Evolutionary conservation across 352 stramenopile species (phyloP), one percentile per base, ranked within the genome.

Genomic region (Pythium scleroteichum): DNA sequence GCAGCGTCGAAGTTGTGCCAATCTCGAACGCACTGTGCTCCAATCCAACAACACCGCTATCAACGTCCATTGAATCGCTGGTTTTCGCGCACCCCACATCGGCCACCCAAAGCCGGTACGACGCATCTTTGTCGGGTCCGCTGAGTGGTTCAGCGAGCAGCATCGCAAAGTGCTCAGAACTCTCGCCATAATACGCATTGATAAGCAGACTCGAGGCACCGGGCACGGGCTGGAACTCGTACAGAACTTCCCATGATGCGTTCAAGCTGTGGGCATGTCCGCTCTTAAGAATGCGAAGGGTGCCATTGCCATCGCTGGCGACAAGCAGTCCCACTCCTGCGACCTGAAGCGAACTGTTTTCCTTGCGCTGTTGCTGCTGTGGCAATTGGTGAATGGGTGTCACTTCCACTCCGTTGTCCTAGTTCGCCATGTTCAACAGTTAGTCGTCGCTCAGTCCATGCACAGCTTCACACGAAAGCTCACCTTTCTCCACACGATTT

Each of bases 291-390:
- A 87, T 76, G 33, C 79, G 62, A 45, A 93, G n/a, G 26, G 61
- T 70, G 5, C 79, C 82, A 20, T 76, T 70, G 26, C 84, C 84
- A 39, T 93, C 84, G 51, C 78, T 79, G 50, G 84, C 79, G 3
- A 87, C 76, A 12, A 93, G n/a, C 47, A 88, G 27, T n/a, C 84
- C 81, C 49, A 72, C 68, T 4, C 65, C 78, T 35, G 78, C 78
- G 20, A 90, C 80, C 59, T 78, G 73, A 27, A 93, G 38, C 22
- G 76, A 73, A 33, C 78, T 68, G 53, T 93, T 93, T 53, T 93
- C 79, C 38, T 74, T 70, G 22, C 79, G 73, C 9, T 63, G 53
- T 24, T 69, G 71, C 23, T 65, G 66, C 38, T 71, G 50, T 4
- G 74, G 61, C 39, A 90, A 73, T 50, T 53, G 66, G 48, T 73